phyloP scores from a whole-genome alignment of 768 basidiomycete species.

The Russula brevipes region DNA sequence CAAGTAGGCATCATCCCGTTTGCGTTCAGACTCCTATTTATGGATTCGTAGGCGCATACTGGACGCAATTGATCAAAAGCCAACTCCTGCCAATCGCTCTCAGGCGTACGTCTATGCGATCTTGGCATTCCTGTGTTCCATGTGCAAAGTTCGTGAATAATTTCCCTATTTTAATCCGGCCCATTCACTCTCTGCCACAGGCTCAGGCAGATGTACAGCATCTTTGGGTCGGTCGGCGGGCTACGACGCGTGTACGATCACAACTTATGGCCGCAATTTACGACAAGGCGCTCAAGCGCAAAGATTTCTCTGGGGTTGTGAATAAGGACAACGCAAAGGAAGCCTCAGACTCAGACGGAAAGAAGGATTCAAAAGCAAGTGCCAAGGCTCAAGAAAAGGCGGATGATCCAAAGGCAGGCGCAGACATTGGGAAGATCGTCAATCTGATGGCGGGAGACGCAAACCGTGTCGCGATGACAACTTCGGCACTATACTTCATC shows the following conservation, averaged over 20 bases:
- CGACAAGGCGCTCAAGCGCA: slow-evolving; percentile 79
- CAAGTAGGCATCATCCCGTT: slow-evolving; percentile 35
- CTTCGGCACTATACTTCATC: slow-evolving; percentile 56
- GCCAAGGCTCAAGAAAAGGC: slow-evolving; percentile 27
- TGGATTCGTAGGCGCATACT: slow-evolving; percentile 43
- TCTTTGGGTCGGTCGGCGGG: slow-evolving; percentile 78
- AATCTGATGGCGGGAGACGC: slow-evolving; percentile 84
- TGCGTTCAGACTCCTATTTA: not conserved
- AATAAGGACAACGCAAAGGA: slow-evolving; percentile 40
- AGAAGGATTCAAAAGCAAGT: slow-evolving; percentile 17
- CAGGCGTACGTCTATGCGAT: slow-evolving; percentile 75
- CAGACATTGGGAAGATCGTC: slow-evolving; percentile 86
- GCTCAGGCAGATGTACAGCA: slow-evolving; percentile 62
- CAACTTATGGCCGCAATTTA: slow-evolving; percentile 86
- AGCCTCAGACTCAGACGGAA: not conserved
- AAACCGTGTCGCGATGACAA: slow-evolving; percentile 50
- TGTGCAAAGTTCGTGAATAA: slow-evolving; percentile 44
- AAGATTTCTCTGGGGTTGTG: slow-evolving; percentile 76
- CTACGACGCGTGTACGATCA: slow-evolving; percentile 60
- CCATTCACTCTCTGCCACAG: not conserved
- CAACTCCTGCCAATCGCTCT: slow-evolving; percentile 44
- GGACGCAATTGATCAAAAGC: slow-evolving; percentile 49
- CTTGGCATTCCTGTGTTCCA: slow-evolving; percentile 59
- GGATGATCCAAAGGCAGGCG: slow-evolving; percentile 63
- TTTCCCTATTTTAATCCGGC: not conserved